phyloP scores from a whole-genome alignment of 2,329 filamentous ascomycete genomes.

The Cladosporium sp. region DNA sequence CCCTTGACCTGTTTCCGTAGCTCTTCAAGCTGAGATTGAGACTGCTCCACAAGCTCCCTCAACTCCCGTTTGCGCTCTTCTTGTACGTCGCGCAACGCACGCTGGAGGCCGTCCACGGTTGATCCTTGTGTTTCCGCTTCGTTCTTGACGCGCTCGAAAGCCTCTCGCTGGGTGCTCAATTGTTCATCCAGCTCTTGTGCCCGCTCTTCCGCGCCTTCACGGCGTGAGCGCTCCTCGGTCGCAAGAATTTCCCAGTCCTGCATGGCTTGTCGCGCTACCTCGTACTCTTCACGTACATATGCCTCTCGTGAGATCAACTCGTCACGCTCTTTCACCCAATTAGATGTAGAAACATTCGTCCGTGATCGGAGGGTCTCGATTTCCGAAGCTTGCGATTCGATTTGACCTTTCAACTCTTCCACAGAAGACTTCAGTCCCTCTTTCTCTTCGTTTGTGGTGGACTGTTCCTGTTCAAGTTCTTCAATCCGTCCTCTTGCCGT shows the following conservation, averaged over 20 bases:
- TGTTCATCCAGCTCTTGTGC: slow-evolving; percentile 85
- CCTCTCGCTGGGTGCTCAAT: slow-evolving; percentile 62
- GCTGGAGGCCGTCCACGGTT: slow-evolving; percentile 82
- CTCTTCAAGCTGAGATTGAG: slow-evolving; percentile 75
- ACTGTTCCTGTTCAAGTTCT: slow-evolving; percentile 35
- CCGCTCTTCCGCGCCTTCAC: slow-evolving; percentile 76
- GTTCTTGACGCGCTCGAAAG: slow-evolving; percentile 66
- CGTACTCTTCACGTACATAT: slow-evolving; percentile 79
- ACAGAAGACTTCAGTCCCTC: slow-evolving; percentile 58
- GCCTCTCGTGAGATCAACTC: slow-evolving; percentile 73
- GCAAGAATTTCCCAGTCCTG: slow-evolving; percentile 98
- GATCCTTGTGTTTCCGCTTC: slow-evolving; percentile 76
- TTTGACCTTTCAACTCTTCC: slow-evolving; percentile 61
- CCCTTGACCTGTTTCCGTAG: slow-evolving; percentile 70
- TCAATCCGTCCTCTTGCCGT: slow-evolving; percentile 75
- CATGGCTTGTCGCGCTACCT: slow-evolving; percentile 91
- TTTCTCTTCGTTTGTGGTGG: slow-evolving; percentile 35
- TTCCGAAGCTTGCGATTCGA: slow-evolving; percentile 71
- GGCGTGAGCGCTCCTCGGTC: slow-evolving; percentile 92
- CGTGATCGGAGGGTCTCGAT: slow-evolving; percentile 75
- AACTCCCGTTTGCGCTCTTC: slow-evolving; percentile 86
- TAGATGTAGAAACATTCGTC: slow-evolving; percentile 83
- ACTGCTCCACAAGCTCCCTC: slow-evolving; percentile 88
- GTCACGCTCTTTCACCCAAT: slow-evolving; percentile 90
- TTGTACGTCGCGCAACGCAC: slow-evolving; percentile 87